Evolutionary conservation across 2,329 filamentous ascomycete genomes (phyloP).

Genomic region (Venturia nashicola): DNA sequence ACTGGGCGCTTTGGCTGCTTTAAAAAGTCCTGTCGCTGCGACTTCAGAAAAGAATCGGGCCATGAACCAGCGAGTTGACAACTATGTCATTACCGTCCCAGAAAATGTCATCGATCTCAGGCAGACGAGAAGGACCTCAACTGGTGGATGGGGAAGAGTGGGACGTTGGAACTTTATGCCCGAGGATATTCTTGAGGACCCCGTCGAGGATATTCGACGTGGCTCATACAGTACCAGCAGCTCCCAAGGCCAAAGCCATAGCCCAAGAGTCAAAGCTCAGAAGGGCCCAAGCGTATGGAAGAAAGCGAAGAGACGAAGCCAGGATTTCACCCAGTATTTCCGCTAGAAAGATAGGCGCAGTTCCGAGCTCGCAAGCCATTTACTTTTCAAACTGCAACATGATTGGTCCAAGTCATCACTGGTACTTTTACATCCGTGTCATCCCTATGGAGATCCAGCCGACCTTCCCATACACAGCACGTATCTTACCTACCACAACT

Average conservation of each 20-base stretch:
- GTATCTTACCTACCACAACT: too few relatives aligned
- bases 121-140: neutral
- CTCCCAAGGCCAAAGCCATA: neutral
- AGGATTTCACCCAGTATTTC: neutral
- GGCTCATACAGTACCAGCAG: conserved; percentile 3
- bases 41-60: conserved; percentile 6
- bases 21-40: neutral
- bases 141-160: neutral
- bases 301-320: neutral
- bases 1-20: conserved; percentile 19
- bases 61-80: conserved; percentile 8
- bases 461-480: too few relatives aligned
- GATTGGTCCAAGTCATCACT: too few relatives aligned
- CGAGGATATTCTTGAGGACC: neutral
- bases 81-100: conserved; percentile 5
- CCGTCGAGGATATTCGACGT: neutral
- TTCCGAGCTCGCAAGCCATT: too few relatives aligned
- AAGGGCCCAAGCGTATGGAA: neutral
- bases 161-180: neutral
- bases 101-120: neutral
- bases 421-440: too few relatives aligned
- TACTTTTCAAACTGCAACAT: too few relatives aligned
- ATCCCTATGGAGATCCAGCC: too few relatives aligned
- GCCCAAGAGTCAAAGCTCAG: neutral
- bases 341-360: neutral